A percentile compares a stretch with the other conserved stretches of the same genome.
Conservation (phyloP, 805 yeast genomes). For the Metschnikowia similis region DNA sequence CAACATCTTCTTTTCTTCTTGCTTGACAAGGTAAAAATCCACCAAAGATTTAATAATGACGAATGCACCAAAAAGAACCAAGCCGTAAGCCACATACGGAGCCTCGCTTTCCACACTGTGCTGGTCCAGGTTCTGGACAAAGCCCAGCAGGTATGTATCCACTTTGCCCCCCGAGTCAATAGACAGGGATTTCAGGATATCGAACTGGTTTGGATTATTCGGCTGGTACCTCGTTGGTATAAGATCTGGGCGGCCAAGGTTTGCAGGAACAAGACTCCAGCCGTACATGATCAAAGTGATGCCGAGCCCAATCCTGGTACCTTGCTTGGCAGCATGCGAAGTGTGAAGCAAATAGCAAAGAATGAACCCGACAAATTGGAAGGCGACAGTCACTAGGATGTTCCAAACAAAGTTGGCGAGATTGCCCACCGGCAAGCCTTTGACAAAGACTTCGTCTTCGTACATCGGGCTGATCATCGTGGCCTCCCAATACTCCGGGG, state of each 20-base stretch:
- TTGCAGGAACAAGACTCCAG: conserved; percentile 34
- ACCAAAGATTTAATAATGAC: conserved; percentile 62
- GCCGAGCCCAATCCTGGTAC: conserved; percentile 90
- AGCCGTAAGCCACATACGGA: conserved; percentile 56
- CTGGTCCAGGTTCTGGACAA: conserved; percentile 29
- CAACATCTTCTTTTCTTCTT: conserved; percentile 63
- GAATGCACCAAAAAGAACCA: conserved; percentile 66
- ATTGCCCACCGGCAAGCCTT: conserved; percentile 94
- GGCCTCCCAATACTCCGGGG: conserved; percentile 97
- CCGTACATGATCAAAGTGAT: conserved; percentile 72
- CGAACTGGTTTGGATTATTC: conserved; percentile 30
- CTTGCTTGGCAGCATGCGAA: conserved; percentile 95
- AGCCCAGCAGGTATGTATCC: conserved; percentile 29
- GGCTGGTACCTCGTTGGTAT: conserved; percentile 33
- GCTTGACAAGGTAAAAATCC: conserved; percentile 72
- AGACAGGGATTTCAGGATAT: conserved; percentile 25
- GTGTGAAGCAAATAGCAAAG: conserved; percentile 89
- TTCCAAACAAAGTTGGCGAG: conserved; percentile 89
- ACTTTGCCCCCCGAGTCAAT: conserved; percentile 22
- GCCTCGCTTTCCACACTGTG: conserved; percentile 4
- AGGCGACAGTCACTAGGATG: conserved; percentile 79
- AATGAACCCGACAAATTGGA: conserved; percentile 90
- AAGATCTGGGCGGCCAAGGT: conserved; percentile 34
- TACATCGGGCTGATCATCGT: conserved; percentile 74
- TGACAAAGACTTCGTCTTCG: conserved; percentile 87